Percentiles rank a stretch among this genome's conserved stretches.
Evolutionary conservation across 179 eudicot genomes (phyloP).

Genomic region (Silene coronaria): DNA sequence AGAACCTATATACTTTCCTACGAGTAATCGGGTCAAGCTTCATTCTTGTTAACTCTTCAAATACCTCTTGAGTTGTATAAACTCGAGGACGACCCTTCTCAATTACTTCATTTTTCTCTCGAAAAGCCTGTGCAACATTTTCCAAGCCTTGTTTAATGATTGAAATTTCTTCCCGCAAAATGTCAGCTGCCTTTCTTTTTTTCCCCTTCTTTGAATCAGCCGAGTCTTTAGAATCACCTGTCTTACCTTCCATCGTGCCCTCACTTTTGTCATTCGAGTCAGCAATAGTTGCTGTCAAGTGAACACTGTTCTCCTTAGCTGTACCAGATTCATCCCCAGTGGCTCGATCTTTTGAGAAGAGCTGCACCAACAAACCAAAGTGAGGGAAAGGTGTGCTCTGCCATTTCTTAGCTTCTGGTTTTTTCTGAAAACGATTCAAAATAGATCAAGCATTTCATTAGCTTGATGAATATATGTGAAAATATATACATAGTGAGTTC

Average conservation of each 20-base stretch:
- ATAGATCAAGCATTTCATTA: neutral
- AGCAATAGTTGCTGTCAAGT: neutral
- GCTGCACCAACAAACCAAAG: neutral
- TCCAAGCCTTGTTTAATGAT: conserved; percentile 1
- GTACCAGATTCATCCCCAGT: neutral
- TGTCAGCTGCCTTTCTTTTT: neutral
- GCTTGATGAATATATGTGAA: no score
- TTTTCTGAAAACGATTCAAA: neutral
- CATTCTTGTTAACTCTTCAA: conserved; percentile 3
- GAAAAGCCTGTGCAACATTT: conserved; percentile 10
- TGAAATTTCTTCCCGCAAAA: neutral
- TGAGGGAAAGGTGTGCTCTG: neutral
- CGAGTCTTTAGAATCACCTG: neutral
- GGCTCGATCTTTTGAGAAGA: neutral
- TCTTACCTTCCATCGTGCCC: neutral
- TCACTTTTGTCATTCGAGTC: neutral
- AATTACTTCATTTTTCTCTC: neutral
- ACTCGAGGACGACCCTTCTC: conserved; percentile 4
- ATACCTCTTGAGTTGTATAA: neutral
- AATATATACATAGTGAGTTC: no score
- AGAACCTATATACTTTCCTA: neutral
- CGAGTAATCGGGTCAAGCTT: neutral
- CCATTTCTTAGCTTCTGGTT: conserved; percentile 4
- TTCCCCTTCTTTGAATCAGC: neutral
- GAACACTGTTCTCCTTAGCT: neutral